These are phyloP conservation scores for Colletotrichum orbiculare DNA, from an alignment of 2,329 filamentous ascomycete genomes.

Conservation along the genomic window DNA sequence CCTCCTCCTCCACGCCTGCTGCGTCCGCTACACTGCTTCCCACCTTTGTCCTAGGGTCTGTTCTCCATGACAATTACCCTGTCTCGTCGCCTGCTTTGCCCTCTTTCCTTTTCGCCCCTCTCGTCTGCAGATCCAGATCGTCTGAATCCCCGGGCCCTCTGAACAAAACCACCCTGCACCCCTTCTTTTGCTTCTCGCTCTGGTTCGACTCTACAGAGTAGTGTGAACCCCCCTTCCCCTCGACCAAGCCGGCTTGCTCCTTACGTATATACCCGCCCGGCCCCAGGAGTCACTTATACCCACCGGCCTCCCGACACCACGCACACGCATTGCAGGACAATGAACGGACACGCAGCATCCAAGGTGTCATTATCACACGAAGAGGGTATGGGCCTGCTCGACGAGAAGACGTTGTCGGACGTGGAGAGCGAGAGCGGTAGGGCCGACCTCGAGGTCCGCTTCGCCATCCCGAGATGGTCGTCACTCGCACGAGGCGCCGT, in stretches of 20 bases:
- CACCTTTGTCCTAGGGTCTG: conserved; percentile 16
- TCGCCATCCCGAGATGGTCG: conserved; percentile 46
- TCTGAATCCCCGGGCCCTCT: conserved; percentile 26
- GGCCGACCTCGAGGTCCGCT: conserved; percentile 51
- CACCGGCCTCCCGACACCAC: background rate
- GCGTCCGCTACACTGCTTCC: too few relatives aligned
- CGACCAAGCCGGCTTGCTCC: conserved; percentile 16
- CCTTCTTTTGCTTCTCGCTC: conserved; percentile 20
- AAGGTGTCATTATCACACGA: conserved; percentile 50
- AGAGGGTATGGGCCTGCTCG: conserved; percentile 58
- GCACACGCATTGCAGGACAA: conserved; percentile 46
- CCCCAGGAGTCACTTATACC: conserved; percentile 12
- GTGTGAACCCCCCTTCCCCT: conserved; percentile 6
- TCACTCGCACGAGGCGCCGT: conserved; percentile 44
- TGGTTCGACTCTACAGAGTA: conserved; percentile 7
- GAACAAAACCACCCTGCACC: conserved; percentile 27
- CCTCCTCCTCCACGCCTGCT: conserved; percentile 2
- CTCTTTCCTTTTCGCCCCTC: conserved; percentile 33
- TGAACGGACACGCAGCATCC: conserved; percentile 53
- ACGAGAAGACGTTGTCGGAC: conserved; percentile 57
- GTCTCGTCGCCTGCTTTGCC: conserved; percentile 26
- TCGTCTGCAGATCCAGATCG: conserved; percentile 34
- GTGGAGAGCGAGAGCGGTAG: conserved; percentile 54
- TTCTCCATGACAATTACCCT: conserved; percentile 34
- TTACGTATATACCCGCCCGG: background rate